Conservation (phyloP, 805 yeast genomes). For the Scheffersomyces ergatensis region DNA sequence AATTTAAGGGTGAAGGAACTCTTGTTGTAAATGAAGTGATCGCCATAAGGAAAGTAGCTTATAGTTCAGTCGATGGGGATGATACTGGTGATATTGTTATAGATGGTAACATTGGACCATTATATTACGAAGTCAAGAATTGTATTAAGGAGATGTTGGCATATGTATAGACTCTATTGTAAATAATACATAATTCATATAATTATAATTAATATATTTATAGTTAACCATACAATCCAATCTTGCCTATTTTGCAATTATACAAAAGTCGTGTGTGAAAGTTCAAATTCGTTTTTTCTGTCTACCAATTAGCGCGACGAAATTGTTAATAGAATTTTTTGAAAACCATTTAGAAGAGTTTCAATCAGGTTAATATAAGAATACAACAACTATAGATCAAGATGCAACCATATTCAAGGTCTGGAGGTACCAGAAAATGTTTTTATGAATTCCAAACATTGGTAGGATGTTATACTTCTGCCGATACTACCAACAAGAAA, state of each 20-base stretch:
- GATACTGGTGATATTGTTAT: constrained; percentile 81
- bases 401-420: constrained; percentile 48
- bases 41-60: constrained; percentile 65
- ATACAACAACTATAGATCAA: too few relatives aligned
- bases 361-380: background rate
- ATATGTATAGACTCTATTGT: constrained; percentile 43
- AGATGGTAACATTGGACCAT: constrained; percentile 74
- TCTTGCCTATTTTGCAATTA: too few relatives aligned
- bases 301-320: constrained; percentile 10
- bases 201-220: too few relatives aligned
- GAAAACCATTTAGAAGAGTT: background rate
- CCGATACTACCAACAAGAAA: constrained; percentile 39
- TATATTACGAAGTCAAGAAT: constrained; percentile 75
- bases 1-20: constrained; percentile 90
- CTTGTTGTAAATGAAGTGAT: constrained; percentile 78
- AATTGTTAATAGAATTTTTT: background rate
- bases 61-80: constrained; percentile 34
- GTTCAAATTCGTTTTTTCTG: background rate
- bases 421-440: constrained; percentile 48
- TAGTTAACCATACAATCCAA: too few relatives aligned
- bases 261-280: too few relatives aligned
- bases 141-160: constrained; percentile 74
- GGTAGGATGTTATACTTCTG: constrained; percentile 43
- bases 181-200: background rate
- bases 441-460: constrained; percentile 46